Percentiles rank a stretch among this genome's conserved stretches.
These are phyloP conservation scores for Dioscorea cayenensis DNA, from an alignment of 116 monocot genomes.

Conservation along the genomic window DNA sequence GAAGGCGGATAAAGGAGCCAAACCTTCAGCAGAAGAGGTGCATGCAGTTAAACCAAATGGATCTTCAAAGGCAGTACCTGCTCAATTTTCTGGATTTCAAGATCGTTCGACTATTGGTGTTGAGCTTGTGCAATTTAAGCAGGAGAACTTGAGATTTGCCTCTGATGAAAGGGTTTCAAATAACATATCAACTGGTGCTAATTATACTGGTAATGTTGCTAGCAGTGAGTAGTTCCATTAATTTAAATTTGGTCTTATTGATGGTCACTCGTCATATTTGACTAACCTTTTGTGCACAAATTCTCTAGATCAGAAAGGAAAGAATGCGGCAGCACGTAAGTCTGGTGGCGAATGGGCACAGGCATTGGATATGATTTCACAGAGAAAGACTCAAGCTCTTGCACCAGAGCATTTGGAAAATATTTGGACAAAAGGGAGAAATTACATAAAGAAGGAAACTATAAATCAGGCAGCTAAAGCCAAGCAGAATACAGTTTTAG, in stretches of 20 bases:
- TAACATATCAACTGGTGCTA: constrained; percentile 2
- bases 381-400: constrained; percentile 61
- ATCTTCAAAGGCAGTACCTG: constrained; percentile 20
- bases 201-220: constrained; percentile 1
- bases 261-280: background rate
- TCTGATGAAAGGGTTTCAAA: constrained; percentile 13
- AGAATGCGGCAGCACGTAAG: constrained; percentile 11
- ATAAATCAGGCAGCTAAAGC: constrained; percentile 12
- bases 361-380: constrained; percentile 50
- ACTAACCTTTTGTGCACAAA: constrained; percentile 11
- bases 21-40: constrained; percentile 26
- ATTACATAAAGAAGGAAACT: constrained; percentile 63
- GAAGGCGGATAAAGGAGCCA: constrained; percentile 36
- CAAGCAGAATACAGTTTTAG: background rate
- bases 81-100: constrained; percentile 42
- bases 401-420: constrained; percentile 93
- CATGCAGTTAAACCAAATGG: constrained; percentile 26
- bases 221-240: constrained; percentile 1
- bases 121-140: constrained; percentile 74
- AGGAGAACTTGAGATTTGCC: constrained; percentile 18
- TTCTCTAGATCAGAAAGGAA: constrained; percentile 17
- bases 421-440: constrained; percentile 84
- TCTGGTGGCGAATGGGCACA: constrained; percentile 57
- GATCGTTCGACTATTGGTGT: constrained; percentile 63
- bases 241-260: background rate